These are phyloP conservation scores for Amaranthus palmeri DNA, from an alignment of 148 eudicot species.

Conservation along the genomic window DNA sequence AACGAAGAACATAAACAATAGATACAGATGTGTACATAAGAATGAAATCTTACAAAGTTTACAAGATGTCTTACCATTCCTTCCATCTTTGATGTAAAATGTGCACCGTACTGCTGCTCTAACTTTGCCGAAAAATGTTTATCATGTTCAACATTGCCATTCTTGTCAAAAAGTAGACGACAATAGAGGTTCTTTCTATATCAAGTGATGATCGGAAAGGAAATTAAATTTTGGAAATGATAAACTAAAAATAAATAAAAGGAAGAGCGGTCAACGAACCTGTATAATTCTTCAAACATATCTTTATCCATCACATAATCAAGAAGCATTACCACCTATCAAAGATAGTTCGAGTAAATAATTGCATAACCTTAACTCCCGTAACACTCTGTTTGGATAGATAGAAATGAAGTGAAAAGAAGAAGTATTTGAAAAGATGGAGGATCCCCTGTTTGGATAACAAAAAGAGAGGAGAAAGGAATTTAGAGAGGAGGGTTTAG, in stretches of 20 bases:
- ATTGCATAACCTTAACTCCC: background rate
- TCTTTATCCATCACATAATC: slow-evolving; percentile 83
- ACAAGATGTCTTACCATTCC: slow-evolving; percentile 54
- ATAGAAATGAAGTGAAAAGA: too few relatives aligned
- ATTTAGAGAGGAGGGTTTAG: too few relatives aligned
- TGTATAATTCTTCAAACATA: slow-evolving; percentile 75
- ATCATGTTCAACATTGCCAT: slow-evolving; percentile 84
- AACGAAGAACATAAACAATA: slow-evolving; percentile 8
- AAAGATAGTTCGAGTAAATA: background rate
- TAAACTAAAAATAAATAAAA: background rate
- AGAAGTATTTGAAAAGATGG: too few relatives aligned
- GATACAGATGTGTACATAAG: background rate
- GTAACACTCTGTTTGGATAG: too few relatives aligned
- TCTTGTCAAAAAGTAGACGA: slow-evolving; percentile 71
- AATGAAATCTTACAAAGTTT: background rate
- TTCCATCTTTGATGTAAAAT: slow-evolving; percentile 91
- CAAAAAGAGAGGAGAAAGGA: too few relatives aligned
- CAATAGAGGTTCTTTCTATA: slow-evolving; percentile 79
- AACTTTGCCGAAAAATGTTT: slow-evolving; percentile 69
- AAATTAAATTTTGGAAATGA: background rate
- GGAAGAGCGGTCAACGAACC: slow-evolving; percentile 30
- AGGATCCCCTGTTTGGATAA: too few relatives aligned
- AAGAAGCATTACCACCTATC: slow-evolving; percentile 72
- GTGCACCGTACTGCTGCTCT: slow-evolving; percentile 88
- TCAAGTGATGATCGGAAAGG: slow-evolving; percentile 3